Percentiles rank a stretch among this genome's conserved stretches.
These are phyloP conservation scores for Phaeotremella skinneri DNA, from an alignment of 768 basidiomycete species.

Conservation along the genomic window DNA sequence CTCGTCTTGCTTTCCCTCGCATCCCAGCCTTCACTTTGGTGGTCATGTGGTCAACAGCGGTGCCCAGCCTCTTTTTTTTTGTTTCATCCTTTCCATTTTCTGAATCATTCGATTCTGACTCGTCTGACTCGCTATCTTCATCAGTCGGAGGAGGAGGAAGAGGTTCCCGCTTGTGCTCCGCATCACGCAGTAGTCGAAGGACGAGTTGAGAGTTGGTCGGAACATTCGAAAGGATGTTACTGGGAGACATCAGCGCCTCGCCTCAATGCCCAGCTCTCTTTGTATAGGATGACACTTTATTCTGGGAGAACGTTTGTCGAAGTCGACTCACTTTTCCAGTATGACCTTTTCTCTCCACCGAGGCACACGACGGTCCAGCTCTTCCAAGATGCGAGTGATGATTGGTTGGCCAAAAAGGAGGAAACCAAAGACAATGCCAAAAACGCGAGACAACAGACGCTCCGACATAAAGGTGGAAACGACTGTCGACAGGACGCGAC, in stretches of 20 bases:
- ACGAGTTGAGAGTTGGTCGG: constrained; percentile 57
- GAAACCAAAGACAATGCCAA: constrained; percentile 51
- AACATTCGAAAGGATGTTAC: constrained; percentile 53
- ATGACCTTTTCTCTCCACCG: constrained; percentile 53
- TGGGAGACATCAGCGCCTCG: constrained; percentile 8
- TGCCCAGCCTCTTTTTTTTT: constrained; percentile 7
- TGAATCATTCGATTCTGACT: constrained; percentile 5
- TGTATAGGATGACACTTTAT: too few relatives aligned
- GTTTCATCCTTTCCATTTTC: constrained; percentile 7
- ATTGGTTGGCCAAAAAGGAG: constrained; percentile 55
- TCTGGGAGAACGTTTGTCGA: neutral
- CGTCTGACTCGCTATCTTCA: neutral
- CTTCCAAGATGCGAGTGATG: constrained; percentile 41
- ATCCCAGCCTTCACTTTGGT: constrained; percentile 7
- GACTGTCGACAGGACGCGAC: constrained; percentile 20
- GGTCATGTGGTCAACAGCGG: neutral
- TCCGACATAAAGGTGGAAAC: constrained; percentile 48
- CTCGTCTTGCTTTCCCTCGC: constrained; percentile 12
- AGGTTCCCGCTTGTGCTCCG: constrained; percentile 53
- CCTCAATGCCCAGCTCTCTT: too few relatives aligned
- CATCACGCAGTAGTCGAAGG: constrained; percentile 54
- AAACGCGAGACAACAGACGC: constrained; percentile 46
- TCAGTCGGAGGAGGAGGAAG: constrained; percentile 52
- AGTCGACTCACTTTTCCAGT: constrained; percentile 51
- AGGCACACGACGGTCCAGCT: constrained; percentile 51